Evolutionary conservation across 2,329 filamentous ascomycete genomes (phyloP).

Genomic region (Pseudocercospora vitis): DNA sequence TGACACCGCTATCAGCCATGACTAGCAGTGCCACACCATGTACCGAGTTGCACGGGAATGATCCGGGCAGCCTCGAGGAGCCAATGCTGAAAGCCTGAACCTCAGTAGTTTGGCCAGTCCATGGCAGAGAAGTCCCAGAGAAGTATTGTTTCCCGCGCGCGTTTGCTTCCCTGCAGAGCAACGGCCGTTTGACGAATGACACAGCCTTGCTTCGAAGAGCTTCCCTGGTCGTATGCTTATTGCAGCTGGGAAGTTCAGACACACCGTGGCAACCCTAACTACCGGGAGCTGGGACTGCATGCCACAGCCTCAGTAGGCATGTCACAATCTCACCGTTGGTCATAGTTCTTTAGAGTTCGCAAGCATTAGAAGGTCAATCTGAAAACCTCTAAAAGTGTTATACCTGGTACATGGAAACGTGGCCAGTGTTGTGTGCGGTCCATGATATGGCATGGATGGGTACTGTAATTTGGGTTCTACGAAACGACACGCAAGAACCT

Average conservation of each 20-base stretch:
- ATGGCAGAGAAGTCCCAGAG: background rate
- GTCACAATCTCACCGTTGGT: no score
- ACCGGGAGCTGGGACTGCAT: background rate
- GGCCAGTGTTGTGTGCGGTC: no score
- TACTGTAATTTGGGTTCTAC: no score
- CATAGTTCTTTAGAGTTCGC: no score
- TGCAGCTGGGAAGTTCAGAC: background rate
- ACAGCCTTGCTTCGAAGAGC: background rate
- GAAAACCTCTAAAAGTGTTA: no score
- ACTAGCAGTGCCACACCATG: no score
- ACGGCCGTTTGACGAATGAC: background rate
- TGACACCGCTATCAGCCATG: no score
- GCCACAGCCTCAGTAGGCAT: background rate
- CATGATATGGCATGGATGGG: no score
- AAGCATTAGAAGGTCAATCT: no score
- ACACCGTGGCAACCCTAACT: background rate
- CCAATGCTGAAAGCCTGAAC: slow-evolving; percentile 1
- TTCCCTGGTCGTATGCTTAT: slow-evolving; percentile 1
- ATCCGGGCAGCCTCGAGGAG: background rate
- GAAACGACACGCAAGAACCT: no score
- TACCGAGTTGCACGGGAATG: background rate
- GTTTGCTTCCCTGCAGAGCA: slow-evolving; percentile 1
- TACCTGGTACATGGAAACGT: no score
- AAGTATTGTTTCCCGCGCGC: background rate
- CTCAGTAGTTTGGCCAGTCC: no score